Percentiles rank a stretch among this genome's conserved stretches.
These are phyloP conservation scores for Zygosaccharomyces sapae DNA, from an alignment of 1,139 yeast genomes.

Conservation along the genomic window DNA sequence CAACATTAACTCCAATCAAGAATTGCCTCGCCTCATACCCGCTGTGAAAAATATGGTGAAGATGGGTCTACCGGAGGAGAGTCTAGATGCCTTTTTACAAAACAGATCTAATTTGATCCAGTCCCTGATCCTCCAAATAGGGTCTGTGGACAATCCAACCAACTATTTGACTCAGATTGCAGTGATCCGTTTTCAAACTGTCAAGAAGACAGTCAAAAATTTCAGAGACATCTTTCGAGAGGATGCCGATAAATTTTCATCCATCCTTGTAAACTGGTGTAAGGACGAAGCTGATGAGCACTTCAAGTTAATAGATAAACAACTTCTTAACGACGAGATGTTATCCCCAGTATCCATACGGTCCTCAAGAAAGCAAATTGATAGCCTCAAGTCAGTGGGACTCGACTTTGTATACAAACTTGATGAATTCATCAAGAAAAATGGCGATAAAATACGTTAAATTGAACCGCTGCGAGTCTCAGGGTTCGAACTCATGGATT, in stretches of 20 bases:
- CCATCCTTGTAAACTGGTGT: slow-evolving; percentile 60
- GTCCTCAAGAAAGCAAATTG: slow-evolving; percentile 57
- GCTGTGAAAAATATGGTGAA: slow-evolving; percentile 41
- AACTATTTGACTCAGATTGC: slow-evolving; percentile 55
- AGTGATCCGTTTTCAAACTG: slow-evolving; percentile 54
- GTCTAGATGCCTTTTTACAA: slow-evolving; percentile 46
- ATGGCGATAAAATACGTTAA: slow-evolving; percentile 22
- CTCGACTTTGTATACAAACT: slow-evolving; percentile 55
- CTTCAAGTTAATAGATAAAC: slow-evolving; percentile 58
- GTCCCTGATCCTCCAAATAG: slow-evolving; percentile 45
- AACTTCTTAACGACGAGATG: slow-evolving; percentile 60
- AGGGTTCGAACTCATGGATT: background rate
- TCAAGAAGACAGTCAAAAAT: slow-evolving; percentile 46
- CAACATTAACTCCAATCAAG: slow-evolving; percentile 32
- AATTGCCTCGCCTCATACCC: slow-evolving; percentile 33
- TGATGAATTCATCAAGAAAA: slow-evolving; percentile 33
- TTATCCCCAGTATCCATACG: slow-evolving; percentile 45
- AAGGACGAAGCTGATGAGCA: slow-evolving; percentile 60
- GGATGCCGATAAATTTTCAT: slow-evolving; percentile 38
- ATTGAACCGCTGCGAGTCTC: background rate
- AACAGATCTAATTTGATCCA: slow-evolving; percentile 46
- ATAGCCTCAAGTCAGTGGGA: slow-evolving; percentile 60
- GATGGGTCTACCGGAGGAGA: slow-evolving; percentile 45
- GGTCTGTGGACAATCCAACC: slow-evolving; percentile 54
- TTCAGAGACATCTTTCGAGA: slow-evolving; percentile 45